Base-by-base conservation (phyloP, 805 yeast genomes). In the Saccharomycopsis capsularis region DNA sequence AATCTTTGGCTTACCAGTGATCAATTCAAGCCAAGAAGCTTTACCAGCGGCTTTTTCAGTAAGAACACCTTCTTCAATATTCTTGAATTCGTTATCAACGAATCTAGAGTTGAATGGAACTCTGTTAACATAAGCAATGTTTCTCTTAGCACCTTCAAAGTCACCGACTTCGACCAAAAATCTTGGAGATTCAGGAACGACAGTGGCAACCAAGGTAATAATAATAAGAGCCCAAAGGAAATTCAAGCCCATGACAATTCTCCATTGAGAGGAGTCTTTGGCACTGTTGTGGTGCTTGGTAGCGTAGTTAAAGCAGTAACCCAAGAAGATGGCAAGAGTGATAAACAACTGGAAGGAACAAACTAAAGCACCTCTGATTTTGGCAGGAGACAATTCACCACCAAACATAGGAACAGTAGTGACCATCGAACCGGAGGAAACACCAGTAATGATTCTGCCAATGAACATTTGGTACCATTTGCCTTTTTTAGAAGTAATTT, bases 351-450 rank as follows among this genome's bases (percentile, higher is more conserved):
- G 89, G 71, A 75, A 82, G 57, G 79, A 75, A 37, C 82, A 76
- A 46, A 82, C 87, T 51, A 82, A 70, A 36, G 85, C 71, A 64
- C 88, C 88, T 76, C 89, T 77, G 40, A 82, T 66, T 47, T 74
- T 76, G 57, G 79, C 81, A 59, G 90, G 90, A 50, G 88, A 67
- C 51, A 81, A 71, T 63, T 82, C 90, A 37, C 83, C 73, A 58
- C 82, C 80, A 63, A 81, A 75, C 62, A 86, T 67, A 44, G 95
- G 90, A 30, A 84, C 85, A 50, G 82, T 71, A 40, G 89, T 87
- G 35, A 90, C 79, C 37, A 85, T 73, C 52, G 79, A 78, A 57
- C 95, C 95, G 52, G 86, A 87, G 51, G 86, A 85, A 11, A 83
- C 57, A 51, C 95, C 95, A 27, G 86, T 66, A 48, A 78, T 66